A percentile compares a stretch with the other conserved stretches of the same genome.
Evolutionary conservation across 257 asterid species (phyloP).

Genomic region (Scutellaria minor): DNA sequence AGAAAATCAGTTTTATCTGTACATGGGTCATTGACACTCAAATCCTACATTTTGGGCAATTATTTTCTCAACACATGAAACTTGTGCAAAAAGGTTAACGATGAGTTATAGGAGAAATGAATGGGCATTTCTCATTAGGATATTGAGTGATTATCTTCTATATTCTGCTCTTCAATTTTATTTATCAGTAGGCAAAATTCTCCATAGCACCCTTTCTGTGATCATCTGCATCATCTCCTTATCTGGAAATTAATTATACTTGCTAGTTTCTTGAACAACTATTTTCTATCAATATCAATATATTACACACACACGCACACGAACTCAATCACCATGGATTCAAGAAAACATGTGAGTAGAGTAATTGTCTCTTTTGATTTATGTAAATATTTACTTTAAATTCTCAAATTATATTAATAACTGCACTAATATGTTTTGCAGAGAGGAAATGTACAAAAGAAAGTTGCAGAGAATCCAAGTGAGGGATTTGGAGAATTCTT

Average conservation of each 20-base stretch:
- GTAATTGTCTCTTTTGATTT: too few species aligned
- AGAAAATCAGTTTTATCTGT: too few species aligned
- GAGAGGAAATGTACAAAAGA: conserved; percentile 52
- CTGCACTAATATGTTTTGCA: conserved; percentile 21
- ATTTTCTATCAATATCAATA: too few species aligned
- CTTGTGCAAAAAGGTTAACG: background rate
- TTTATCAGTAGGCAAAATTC: too few species aligned
- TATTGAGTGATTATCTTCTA: background rate
- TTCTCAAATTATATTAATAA: background rate
- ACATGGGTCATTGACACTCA: too few species aligned
- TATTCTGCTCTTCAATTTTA: background rate
- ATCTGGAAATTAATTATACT: too few species aligned
- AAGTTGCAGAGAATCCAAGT: conserved; percentile 55
- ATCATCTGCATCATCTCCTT: too few species aligned
- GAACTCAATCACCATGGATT: too few species aligned
- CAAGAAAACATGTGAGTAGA: too few species aligned
- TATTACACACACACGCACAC: too few species aligned
- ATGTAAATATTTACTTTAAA: background rate
- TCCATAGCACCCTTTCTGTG: too few species aligned
- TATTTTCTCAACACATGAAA: conserved; percentile 7
- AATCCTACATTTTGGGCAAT: background rate
- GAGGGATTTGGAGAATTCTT: conserved; percentile 47
- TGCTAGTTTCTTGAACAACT: too few species aligned
- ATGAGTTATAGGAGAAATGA: conserved; percentile 14
- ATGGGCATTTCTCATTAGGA: conserved; percentile 24